Conservation (phyloP, 306 rosid genomes). For the Vigna unguiculata region DNA sequence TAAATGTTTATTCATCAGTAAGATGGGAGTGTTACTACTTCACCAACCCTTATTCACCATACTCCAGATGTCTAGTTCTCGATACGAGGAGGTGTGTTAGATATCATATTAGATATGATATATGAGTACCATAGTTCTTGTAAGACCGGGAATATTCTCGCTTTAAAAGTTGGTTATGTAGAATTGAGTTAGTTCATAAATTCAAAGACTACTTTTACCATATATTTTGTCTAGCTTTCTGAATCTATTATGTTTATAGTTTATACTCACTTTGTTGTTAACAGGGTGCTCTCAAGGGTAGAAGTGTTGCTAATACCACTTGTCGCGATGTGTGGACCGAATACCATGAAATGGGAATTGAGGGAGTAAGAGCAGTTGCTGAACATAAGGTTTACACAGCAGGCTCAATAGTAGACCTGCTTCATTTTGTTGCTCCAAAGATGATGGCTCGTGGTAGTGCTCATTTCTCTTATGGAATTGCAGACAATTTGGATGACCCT, state of each 20-base stretch:
- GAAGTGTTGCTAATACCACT: slow-evolving; percentile 63
- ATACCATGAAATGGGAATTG: slow-evolving; percentile 86
- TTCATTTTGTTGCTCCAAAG: slow-evolving; percentile 81
- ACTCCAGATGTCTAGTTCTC: background rate
- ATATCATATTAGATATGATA: background rate
- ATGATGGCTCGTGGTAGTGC: slow-evolving; percentile 83
- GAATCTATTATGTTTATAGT: slow-evolving; percentile 15
- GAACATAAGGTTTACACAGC: slow-evolving; percentile 80
- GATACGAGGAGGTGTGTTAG: background rate
- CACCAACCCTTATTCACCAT: background rate
- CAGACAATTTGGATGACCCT: slow-evolving; percentile 79
- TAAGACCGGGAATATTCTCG: background rate
- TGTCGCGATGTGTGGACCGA: slow-evolving; percentile 88
- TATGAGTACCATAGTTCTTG: too few species aligned
- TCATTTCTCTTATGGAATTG: slow-evolving; percentile 86
- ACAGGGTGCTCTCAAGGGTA: slow-evolving; percentile 77
- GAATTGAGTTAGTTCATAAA: too few species aligned
- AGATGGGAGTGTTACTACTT: background rate
- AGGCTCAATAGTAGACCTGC: slow-evolving; percentile 62
- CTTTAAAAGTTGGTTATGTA: too few species aligned
- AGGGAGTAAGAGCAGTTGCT: slow-evolving; percentile 78
- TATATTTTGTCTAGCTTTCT: background rate
- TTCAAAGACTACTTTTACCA: background rate
- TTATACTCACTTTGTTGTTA: slow-evolving; percentile 27
- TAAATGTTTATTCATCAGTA: background rate